These are phyloP conservation scores for Hibiscus mutabilis DNA, from an alignment of 345 rosid genomes.

Conservation along the genomic window DNA sequence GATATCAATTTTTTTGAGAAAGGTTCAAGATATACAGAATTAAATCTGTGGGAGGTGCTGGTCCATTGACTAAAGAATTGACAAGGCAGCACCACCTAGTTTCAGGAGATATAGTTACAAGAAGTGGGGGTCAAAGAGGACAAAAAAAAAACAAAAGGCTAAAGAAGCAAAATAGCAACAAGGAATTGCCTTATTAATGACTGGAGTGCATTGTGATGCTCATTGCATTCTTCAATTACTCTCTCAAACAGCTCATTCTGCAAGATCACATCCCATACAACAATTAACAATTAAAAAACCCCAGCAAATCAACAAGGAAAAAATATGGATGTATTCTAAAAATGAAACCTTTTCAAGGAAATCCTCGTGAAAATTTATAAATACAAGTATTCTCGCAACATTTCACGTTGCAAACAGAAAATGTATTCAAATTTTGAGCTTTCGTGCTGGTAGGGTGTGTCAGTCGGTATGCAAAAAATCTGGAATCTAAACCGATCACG, in stretches of 20 bases:
- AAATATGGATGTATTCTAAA: not conserved
- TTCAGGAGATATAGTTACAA: not conserved
- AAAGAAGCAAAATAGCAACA: slow-evolving; percentile 2
- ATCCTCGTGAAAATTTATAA: not conserved
- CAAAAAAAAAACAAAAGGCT: not conserved
- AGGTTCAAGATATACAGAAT: not conserved
- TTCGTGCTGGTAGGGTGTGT: too few species aligned
- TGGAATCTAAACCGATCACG: too few species aligned
- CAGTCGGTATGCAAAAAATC: too few species aligned
- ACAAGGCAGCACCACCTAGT: not conserved
- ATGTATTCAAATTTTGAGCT: too few species aligned
- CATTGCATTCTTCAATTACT: slow-evolving; percentile 48
- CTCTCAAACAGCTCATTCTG: slow-evolving; percentile 56
- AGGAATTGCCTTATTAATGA: slow-evolving; percentile 43
- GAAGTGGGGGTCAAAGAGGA: not conserved
- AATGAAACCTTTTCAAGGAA: not conserved
- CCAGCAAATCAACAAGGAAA: not conserved
- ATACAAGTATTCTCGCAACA: not conserved
- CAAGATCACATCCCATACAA: slow-evolving; percentile 7
- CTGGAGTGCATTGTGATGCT: slow-evolving; percentile 52
- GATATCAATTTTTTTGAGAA: not conserved
- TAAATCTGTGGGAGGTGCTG: not conserved
- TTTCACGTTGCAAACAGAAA: not conserved
- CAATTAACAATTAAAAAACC: not conserved
- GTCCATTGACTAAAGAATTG: not conserved